phyloP scores from a whole-genome alignment of 1,284 basidiomycete genomes.

The Papiliotrema flavescens region DNA sequence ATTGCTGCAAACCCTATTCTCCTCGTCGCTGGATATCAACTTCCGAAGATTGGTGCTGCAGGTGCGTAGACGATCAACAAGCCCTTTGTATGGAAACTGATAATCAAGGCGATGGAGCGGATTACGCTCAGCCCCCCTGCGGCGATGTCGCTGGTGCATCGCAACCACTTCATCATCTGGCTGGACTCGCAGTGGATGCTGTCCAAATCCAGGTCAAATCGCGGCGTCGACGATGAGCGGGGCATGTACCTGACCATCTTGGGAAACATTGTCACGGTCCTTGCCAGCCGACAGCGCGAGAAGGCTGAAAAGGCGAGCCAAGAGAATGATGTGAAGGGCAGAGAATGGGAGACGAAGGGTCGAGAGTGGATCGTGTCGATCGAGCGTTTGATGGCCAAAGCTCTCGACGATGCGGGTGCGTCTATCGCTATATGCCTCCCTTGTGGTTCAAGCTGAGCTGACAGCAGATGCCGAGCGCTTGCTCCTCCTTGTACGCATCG shows the following conservation, averaged over 20 bases:
- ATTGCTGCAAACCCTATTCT: constrained; percentile 73
- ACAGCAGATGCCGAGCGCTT: constrained; percentile 13
- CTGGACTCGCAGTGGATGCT: constrained; percentile 1
- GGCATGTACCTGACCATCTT: constrained; percentile 9
- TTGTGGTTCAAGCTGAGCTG: constrained; percentile 1
- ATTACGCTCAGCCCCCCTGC: constrained; percentile 65
- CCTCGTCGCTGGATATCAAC: constrained; percentile 57
- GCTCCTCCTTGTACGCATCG: constrained; percentile 9
- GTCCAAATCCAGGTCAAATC: not conserved
- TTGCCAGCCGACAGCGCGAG: constrained; percentile 4
- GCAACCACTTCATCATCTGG: constrained; percentile 69
- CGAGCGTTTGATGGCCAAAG: constrained; percentile 10
- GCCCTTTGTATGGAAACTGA: not conserved
- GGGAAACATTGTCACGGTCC: constrained; percentile 9
- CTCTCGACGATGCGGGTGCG: constrained; percentile 16
- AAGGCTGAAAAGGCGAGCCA: constrained; percentile 1
- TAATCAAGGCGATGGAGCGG: constrained; percentile 62
- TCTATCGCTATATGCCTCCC: not conserved
- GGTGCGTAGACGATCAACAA: too few species aligned
- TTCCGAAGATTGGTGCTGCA: constrained; percentile 64
- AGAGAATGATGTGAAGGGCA: constrained; percentile 5
- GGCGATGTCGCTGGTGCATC: constrained; percentile 63
- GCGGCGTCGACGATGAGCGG: constrained; percentile 6
- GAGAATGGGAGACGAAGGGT: constrained; percentile 9
- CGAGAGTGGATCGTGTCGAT: constrained; percentile 15